phyloP scores from a whole-genome alignment of 2,329 filamentous ascomycete genomes.

The Aspergillus alliaceus region DNA sequence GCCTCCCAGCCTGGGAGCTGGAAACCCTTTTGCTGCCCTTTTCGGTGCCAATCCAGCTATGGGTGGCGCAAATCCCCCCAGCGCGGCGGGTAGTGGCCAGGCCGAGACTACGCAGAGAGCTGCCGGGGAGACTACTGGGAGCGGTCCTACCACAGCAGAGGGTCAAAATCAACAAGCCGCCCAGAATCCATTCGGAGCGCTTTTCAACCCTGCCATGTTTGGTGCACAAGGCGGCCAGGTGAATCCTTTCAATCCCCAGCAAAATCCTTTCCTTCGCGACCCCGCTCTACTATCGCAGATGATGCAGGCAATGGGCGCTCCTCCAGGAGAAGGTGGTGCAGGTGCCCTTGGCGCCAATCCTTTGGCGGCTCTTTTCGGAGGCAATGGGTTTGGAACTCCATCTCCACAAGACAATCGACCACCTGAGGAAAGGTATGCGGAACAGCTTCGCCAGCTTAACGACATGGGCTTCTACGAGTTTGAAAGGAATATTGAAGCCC shows the following conservation, averaged over 20 bases:
- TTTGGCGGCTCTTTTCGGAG: slow-evolving; percentile 52
- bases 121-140: slow-evolving; percentile 28
- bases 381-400: slow-evolving; percentile 44
- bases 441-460: slow-evolving; percentile 88
- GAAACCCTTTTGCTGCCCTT: slow-evolving; percentile 64
- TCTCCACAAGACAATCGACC: slow-evolving; percentile 77
- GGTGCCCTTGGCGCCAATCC: slow-evolving; percentile 43
- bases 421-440: slow-evolving; percentile 88
- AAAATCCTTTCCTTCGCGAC: slow-evolving; percentile 60
- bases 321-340: slow-evolving; percentile 29
- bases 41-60: slow-evolving; percentile 46
- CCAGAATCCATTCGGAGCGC: slow-evolving; percentile 66
- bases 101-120: slow-evolving; percentile 31
- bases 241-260: slow-evolving; percentile 48
- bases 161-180: slow-evolving; percentile 42
- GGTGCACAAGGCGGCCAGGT: slow-evolving; percentile 26
- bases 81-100: slow-evolving; percentile 28
- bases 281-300: slow-evolving; percentile 59
- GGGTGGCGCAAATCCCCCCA: slow-evolving; percentile 28
- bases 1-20: slow-evolving; percentile 26
- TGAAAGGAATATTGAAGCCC: slow-evolving; percentile 83
- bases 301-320: slow-evolving; percentile 52
- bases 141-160: slow-evolving; percentile 29
- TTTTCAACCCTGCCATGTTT: slow-evolving; percentile 56
- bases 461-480: slow-evolving; percentile 99